Evolutionary conservation across 2,329 filamentous ascomycete species (phyloP).

Genomic region (Penicillium digitatum): DNA sequence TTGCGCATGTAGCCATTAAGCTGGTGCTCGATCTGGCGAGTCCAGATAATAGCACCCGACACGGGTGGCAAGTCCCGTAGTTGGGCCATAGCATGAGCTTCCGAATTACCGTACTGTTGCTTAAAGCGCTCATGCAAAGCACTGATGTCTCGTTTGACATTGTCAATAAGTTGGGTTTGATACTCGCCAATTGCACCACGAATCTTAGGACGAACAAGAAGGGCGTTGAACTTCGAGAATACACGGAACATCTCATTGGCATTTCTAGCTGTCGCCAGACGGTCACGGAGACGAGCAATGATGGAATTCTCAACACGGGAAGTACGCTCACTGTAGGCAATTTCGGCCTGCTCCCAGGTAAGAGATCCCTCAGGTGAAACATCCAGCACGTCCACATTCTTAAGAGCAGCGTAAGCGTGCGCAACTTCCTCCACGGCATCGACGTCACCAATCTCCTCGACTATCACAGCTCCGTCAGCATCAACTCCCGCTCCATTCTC

Average conservation of each 20-base stretch:
- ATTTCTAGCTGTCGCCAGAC: slow-evolving; percentile 90
- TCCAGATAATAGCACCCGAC: slow-evolving; percentile 96
- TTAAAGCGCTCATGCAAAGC: slow-evolving; percentile 95
- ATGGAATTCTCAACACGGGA: slow-evolving; percentile 98
- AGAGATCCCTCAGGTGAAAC: slow-evolving; percentile 86
- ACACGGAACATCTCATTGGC: slow-evolving; percentile 99
- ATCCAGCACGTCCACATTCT: slow-evolving; percentile 92
- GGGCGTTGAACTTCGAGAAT: slow-evolving; percentile 98
- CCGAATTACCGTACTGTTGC: slow-evolving; percentile 96
- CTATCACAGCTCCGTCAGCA: slow-evolving; percentile 63
- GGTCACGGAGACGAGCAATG: slow-evolving; percentile 87
- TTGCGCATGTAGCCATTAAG: slow-evolving; percentile 97
- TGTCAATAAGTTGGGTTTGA: slow-evolving; percentile 95
- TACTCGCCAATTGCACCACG: slow-evolving; percentile 96
- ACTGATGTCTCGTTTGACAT: slow-evolving; percentile 93
- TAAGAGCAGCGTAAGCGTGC: slow-evolving; percentile 88
- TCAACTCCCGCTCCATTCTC: slow-evolving; percentile 38
- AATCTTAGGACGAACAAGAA: slow-evolving; percentile 98
- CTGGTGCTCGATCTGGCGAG: slow-evolving; percentile 92
- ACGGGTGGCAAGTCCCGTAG: slow-evolving; percentile 92
- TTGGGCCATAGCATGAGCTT: slow-evolving; percentile 97
- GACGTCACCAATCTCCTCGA: slow-evolving; percentile 94
- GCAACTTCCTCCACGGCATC: slow-evolving; percentile 95
- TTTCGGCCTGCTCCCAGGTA: slow-evolving; percentile 88
- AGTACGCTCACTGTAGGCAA: slow-evolving; percentile 94